These are phyloP conservation scores for Kluyveromyces siamensis DNA, from an alignment of 805 yeast species.

Conservation along the genomic window DNA sequence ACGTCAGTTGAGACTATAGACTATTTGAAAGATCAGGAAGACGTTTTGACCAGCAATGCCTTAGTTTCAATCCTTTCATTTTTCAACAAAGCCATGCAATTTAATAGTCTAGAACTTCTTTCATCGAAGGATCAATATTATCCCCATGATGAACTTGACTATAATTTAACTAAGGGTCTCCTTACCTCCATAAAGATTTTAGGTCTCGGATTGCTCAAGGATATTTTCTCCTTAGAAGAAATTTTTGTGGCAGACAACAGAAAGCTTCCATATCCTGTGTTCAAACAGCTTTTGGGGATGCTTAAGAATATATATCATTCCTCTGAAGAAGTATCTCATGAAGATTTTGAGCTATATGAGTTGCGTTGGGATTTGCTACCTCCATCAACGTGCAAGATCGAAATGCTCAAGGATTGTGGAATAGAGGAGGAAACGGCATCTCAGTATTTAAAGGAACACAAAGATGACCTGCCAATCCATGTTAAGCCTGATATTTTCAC, in stretches of 20 bases:
- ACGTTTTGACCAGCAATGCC: slow-evolving; percentile 32
- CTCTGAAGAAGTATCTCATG: slow-evolving; percentile 29
- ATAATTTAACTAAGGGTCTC: slow-evolving; percentile 17
- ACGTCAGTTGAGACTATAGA: slow-evolving; percentile 30
- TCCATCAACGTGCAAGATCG: slow-evolving; percentile 17
- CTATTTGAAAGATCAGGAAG: slow-evolving; percentile 29
- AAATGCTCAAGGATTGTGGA: slow-evolving; percentile 21
- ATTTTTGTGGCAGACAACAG: slow-evolving; percentile 20
- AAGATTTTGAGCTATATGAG: slow-evolving; percentile 22
- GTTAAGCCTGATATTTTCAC: slow-evolving; percentile 20
- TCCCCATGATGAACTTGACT: slow-evolving; percentile 14
- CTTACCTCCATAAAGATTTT: slow-evolving; percentile 16
- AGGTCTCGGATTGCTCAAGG: slow-evolving; percentile 15
- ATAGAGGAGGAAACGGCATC: slow-evolving; percentile 24
- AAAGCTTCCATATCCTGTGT: slow-evolving; percentile 31
- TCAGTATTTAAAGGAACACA: slow-evolving; percentile 22
- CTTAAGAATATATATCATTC: slow-evolving; percentile 34
- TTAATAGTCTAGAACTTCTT: slow-evolving; percentile 26
- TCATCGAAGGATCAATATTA: slow-evolving; percentile 16
- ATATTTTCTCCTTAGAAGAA: slow-evolving; percentile 12
- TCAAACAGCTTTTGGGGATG: slow-evolving; percentile 39
- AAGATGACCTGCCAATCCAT: slow-evolving; percentile 26
- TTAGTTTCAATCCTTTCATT: slow-evolving; percentile 36
- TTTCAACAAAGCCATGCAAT: slow-evolving; percentile 37
- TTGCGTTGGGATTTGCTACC: slow-evolving; percentile 25